Conservation (phyloP, 768 basidiomycete species). For the Boletus sp. region DNA sequence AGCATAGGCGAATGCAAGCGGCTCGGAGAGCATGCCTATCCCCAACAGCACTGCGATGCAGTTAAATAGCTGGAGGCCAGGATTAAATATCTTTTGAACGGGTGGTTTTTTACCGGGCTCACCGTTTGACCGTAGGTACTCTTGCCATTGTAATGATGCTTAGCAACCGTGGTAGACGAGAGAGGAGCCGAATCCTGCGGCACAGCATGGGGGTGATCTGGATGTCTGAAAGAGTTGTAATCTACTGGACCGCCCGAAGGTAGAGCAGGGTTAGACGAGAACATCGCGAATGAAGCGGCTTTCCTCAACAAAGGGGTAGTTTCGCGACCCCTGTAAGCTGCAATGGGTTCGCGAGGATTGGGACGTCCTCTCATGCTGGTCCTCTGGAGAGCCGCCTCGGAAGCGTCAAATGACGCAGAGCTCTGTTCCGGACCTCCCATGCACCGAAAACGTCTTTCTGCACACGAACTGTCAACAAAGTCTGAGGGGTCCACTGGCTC, state of each 20-base stretch:
- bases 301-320: slow-evolving; percentile 42
- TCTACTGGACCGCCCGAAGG: not conserved
- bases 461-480: not conserved
- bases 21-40: slow-evolving; percentile 86
- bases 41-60: slow-evolving; percentile 83
- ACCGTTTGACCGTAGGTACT: slow-evolving; percentile 78
- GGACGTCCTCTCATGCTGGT: slow-evolving; percentile 10
- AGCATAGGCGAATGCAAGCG: slow-evolving; percentile 86
- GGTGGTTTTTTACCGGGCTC: slow-evolving; percentile 16
- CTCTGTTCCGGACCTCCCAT: not conserved
- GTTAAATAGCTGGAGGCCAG: slow-evolving; percentile 69
- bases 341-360: not conserved
- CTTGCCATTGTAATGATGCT: slow-evolving; percentile 44
- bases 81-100: not conserved
- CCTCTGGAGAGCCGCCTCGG: slow-evolving; percentile 23
- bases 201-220: not conserved
- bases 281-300: slow-evolving; percentile 36
- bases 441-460: slow-evolving; percentile 7
- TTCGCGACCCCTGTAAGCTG: slow-evolving; percentile 12
- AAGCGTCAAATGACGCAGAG: slow-evolving; percentile 6
- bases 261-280: slow-evolving; percentile 2
- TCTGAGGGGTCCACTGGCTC: slow-evolving; percentile 1
- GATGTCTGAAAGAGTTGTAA: not conserved
- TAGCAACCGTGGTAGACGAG: not conserved
- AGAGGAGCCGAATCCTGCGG: slow-evolving; percentile 4